Evolutionary conservation across 495 filamentous ascomycete species (phyloP).

Genomic region (Trichocladium uniseriatum): DNA sequence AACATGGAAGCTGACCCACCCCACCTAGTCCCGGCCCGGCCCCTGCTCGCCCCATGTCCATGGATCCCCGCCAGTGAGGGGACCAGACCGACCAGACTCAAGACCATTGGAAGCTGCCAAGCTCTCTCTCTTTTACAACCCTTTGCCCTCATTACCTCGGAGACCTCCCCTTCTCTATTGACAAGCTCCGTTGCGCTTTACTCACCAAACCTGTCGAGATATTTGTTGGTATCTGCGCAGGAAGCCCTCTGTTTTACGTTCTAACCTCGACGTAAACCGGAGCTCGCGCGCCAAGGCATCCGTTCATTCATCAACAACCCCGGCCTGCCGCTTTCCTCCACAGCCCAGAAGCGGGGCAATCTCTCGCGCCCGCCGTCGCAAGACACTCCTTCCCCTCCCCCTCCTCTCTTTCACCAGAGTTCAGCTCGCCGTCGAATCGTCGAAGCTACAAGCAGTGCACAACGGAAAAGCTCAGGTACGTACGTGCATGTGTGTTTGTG

Average conservation of each 20-base stretch:
- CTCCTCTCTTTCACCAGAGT: neutral
- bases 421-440: neutral
- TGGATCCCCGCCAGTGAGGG: neutral
- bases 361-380: slow-evolving; percentile 5
- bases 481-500: neutral
- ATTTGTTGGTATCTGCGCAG: neutral
- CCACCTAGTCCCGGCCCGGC: neutral
- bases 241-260: neutral
- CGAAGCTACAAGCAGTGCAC: no score
- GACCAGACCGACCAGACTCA: neutral
- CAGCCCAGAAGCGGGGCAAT: slow-evolving; percentile 14
- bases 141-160: neutral
- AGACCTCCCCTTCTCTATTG: neutral
- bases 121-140: slow-evolving; percentile 6
- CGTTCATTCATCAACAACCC: neutral
- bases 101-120: neutral
- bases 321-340: neutral
- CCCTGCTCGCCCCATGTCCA: neutral
- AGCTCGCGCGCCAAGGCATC: slow-evolving; percentile 2
- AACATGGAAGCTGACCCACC: neutral
- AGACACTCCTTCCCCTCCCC: neutral
- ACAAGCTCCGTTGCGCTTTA: neutral
- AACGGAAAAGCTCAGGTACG: no score
- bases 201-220: neutral
- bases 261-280: neutral